Percentiles rank a stretch among this genome's conserved stretches.
Conservation (phyloP, 768 basidiomycete species). For the Hericium erinaceus region DNA sequence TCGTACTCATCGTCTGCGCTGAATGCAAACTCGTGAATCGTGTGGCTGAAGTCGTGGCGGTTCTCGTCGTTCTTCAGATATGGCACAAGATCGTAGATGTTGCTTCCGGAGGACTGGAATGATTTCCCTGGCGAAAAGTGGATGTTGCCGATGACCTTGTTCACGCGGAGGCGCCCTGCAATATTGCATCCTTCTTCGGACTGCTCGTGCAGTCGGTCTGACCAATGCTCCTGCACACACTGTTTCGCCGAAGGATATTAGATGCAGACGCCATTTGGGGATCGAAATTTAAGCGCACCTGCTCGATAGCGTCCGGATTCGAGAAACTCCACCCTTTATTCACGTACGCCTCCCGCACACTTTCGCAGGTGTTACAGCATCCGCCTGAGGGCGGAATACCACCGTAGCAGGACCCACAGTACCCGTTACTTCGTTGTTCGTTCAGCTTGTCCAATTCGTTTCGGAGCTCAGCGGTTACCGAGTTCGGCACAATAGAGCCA, state of each 20-base stretch:
- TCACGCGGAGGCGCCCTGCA: constrained; percentile 84
- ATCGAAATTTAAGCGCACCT: constrained; percentile 40
- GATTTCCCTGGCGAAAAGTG: constrained; percentile 91
- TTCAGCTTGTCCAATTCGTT: constrained; percentile 84
- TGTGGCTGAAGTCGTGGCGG: constrained; percentile 91
- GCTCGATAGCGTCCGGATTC: constrained; percentile 85
- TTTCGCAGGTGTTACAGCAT: constrained; percentile 95
- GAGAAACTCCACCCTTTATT: constrained; percentile 93
- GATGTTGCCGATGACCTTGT: constrained; percentile 95
- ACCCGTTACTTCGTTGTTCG: constrained; percentile 46
- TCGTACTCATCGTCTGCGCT: constrained; percentile 79
- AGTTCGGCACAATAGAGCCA: constrained; percentile 51
- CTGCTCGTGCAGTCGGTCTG: constrained; percentile 87
- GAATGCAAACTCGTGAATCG: constrained; percentile 73
- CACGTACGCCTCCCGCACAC: constrained; percentile 84
- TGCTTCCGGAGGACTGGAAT: constrained; percentile 79
- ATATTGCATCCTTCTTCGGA: constrained; percentile 92
- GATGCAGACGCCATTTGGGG: neutral
- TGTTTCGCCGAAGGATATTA: constrained; percentile 22
- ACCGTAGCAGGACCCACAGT: constrained; percentile 96
- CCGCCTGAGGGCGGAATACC: constrained; percentile 65
- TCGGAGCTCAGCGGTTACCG: constrained; percentile 52
- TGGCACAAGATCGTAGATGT: constrained; percentile 85
- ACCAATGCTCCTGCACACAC: constrained; percentile 93
- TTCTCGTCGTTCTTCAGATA: constrained; percentile 85